Base-by-base conservation (phyloP, 164 flowering plant species). In the Macadamia tetraphylla region DNA sequence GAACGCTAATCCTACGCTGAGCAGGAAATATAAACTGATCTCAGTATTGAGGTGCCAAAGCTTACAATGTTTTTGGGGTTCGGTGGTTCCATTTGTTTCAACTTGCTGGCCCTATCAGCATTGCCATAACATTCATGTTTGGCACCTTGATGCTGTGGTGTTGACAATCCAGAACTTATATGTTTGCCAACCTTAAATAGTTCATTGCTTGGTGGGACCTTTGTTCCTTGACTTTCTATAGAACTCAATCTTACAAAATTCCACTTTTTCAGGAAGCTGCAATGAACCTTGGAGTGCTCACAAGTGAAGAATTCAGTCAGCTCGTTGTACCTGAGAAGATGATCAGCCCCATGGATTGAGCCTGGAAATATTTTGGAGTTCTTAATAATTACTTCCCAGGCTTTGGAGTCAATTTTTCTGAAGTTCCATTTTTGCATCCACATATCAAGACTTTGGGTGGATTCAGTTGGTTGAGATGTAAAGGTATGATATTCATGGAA, bases 241-340 rank as follows among this genome's bases (percentile, higher is more conserved):
- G 29, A 57, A 17, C 29, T 67, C 60, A 65, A 55, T 43, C 18
- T 64, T 35, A 9, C 64, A 18, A 58, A 55, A 8, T 63, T 67
- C 42, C 71, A 51, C 49, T 72, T 58, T 46, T 77, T 70, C 91
- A 95, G 99, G 93, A 92, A 23, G 88, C 98, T 58, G 98, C 98
- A 29, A 51, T 92, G 68, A 83, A 81, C 43, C 88, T 94, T 29
- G 90, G 83, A 56, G 97, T 90, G 32, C 90, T 95, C 14, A 71
- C 81, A 17, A 62, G 78, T 48, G 94, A 95, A 72, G 98, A 95
- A 73, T 95, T 95, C 55, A 97, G 92, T 70, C 65, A 64, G 13
- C 87, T 89, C 11, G 99, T 95, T 18, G 98, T 95, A 23, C 98
- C 98, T 11, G 94, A 88, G 82, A 95, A 95, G 78, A 95, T 95